These are phyloP conservation scores for Syzygium grande DNA, from an alignment of 345 rosid genomes.

Conservation along the genomic window DNA sequence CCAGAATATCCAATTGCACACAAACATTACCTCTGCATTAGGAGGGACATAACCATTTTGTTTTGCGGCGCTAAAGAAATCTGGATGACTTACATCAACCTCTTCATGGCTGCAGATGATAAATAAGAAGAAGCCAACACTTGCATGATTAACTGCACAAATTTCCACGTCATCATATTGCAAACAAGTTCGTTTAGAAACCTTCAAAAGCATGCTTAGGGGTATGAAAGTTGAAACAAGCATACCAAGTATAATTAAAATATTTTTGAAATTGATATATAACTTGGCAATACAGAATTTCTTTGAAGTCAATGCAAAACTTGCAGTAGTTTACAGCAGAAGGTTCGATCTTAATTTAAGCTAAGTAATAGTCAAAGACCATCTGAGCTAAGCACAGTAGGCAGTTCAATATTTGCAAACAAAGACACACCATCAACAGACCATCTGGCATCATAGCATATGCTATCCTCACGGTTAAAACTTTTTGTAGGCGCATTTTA, in stretches of 20 bases:
- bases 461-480: not conserved
- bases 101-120: conserved; percentile 72
- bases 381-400: not conserved
- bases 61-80: conserved; percentile 82
- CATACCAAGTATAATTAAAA: not conserved
- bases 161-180: not conserved
- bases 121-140: not conserved
- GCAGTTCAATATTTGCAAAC: not conserved
- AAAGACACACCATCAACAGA: not conserved
- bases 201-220: not conserved
- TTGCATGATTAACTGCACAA: not conserved
- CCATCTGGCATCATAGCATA: not conserved
- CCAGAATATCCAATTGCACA: not conserved
- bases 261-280: not conserved
- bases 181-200: not conserved
- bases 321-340: not conserved
- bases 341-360: not conserved
- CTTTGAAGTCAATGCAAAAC: not conserved
- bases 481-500: not conserved
- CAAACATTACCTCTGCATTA: conserved; percentile 54
- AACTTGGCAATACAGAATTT: not conserved
- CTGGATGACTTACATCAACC: conserved; percentile 91
- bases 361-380: not conserved
- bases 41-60: conserved; percentile 90
- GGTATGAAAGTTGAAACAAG: not conserved